Evolutionary conservation across 2,329 filamentous ascomycete genomes (phyloP), one percentile per base, ranked within the genome.

Genomic region (Clarireedia homoeocarpa): DNA sequence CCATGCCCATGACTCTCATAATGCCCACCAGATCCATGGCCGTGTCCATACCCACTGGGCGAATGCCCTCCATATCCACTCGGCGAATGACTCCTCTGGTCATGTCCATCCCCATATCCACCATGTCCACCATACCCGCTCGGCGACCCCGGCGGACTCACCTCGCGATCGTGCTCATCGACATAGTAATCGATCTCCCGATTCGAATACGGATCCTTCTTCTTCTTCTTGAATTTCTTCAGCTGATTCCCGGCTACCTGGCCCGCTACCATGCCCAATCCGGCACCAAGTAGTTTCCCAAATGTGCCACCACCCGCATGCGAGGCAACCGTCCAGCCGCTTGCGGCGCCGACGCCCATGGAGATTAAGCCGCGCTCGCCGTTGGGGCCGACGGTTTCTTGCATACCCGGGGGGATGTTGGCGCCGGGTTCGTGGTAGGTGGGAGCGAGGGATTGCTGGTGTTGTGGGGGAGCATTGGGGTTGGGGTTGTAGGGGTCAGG

Each of bases 271-370:
- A 50, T 50, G 14, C 52, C 46, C 6, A 36, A 26, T 2, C 46
- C 52, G 10, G 46, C 46, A 10, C 36, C 48, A 5, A 55, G 14
- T 1, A 55, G 6, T 15, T 55, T 55, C 2, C 36, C 30, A 26
- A 55, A 47, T 6, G 46, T 50, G 6, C 46, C 46, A 1, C 45
- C 36, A 9, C 52, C 52, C 4, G 52, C 34, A 24, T 55, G 44
- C 0, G 44, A 54, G 12, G 34, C 51, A 1, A 50, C 46, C 3
- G 34, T 36, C 52, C 46, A 55, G 14, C 46, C 52, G 9, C 34
- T 48, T 1, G 52, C 52, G 26, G 52, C 52, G 7, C 52, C 52
- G n/a, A 55, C 39, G 7, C 52, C 52, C 52, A 55, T 55, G 4
- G 36, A 44, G 10, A 55, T 20, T 15, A 55, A 34, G 6, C 52